A percentile compares a stretch with the other conserved stretches of the same genome.
phyloP scores from a whole-genome alignment of 2,329 filamentous ascomycete genomes.

The Canariomyces notabilis region DNA sequence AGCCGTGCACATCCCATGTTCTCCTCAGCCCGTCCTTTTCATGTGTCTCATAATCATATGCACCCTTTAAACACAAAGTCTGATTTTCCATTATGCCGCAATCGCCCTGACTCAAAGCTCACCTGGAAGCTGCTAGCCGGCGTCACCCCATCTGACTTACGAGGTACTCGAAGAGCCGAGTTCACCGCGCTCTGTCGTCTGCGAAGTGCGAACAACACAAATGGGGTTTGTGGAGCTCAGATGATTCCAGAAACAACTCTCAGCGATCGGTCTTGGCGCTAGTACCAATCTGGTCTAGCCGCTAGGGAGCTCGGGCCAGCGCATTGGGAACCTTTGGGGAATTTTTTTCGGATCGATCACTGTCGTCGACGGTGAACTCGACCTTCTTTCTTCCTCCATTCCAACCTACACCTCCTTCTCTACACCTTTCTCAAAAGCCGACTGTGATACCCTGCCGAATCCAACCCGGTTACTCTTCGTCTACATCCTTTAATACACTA shows the following conservation, averaged over 20 bases:
- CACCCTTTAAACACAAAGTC: too few species aligned
- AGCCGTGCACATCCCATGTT: too few species aligned
- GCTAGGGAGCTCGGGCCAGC: slow-evolving; percentile 24
- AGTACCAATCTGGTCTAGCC: slow-evolving; percentile 19
- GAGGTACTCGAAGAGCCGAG: too few species aligned
- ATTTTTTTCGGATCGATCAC: slow-evolving; percentile 22
- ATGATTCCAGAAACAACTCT: slow-evolving; percentile 27
- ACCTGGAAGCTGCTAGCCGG: too few species aligned
- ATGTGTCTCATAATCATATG: too few species aligned
- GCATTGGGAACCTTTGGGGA: slow-evolving; percentile 18
- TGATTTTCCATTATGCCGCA: too few species aligned
- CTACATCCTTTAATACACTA: slow-evolving; percentile 29
- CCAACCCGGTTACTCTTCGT: slow-evolving; percentile 20
- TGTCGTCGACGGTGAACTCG: slow-evolving; percentile 13
- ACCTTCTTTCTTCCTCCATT: slow-evolving; percentile 19
- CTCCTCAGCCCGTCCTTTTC: too few species aligned
- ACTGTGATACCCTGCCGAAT: slow-evolving; percentile 25
- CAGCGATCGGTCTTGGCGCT: slow-evolving; percentile 11
- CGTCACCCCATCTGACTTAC: too few species aligned
- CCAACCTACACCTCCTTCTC: slow-evolving; percentile 10
- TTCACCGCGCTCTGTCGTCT: not conserved
- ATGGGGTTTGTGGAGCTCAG: slow-evolving; percentile 16
- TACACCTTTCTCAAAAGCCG: slow-evolving; percentile 6
- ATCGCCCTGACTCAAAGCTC: too few species aligned
- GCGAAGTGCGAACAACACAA: not conserved